A percentile compares a stretch with the other conserved stretches of the same genome.
Conservation (phyloP, 805 yeast species). For the Wickerhamiella nectarea region DNA sequence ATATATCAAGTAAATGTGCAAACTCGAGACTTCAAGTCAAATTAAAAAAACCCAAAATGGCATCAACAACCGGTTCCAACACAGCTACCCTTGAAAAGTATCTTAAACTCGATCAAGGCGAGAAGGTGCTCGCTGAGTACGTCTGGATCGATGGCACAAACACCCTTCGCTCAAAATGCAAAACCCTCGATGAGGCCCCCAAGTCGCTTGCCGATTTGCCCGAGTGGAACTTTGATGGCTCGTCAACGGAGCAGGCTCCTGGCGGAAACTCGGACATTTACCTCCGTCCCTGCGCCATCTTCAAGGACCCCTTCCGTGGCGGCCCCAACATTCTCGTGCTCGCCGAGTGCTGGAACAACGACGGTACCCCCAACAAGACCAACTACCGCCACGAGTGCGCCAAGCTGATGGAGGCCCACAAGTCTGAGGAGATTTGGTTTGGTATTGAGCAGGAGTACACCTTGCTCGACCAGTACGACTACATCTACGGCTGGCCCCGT, state of each 20-base stretch:
- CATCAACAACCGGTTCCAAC: slow-evolving; percentile 29
- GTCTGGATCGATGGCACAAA: slow-evolving; percentile 96
- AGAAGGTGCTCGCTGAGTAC: slow-evolving; percentile 85
- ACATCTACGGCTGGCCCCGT: slow-evolving; percentile 97
- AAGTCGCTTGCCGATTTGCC: slow-evolving; percentile 74
- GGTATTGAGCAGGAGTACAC: slow-evolving; percentile 99
- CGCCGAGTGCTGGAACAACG: slow-evolving; percentile 95
- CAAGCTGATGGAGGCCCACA: slow-evolving; percentile 87
- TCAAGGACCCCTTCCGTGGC: slow-evolving; percentile 94
- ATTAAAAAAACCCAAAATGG: neutral
- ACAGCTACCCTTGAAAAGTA: slow-evolving; percentile 72
- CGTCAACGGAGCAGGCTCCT: slow-evolving; percentile 97
- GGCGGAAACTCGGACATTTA: slow-evolving; percentile 94
- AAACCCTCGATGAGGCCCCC: slow-evolving; percentile 61
- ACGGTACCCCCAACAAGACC: slow-evolving; percentile 97
- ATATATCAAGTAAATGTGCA: neutral
- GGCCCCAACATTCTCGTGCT: slow-evolving; percentile 94
- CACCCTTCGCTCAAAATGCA: slow-evolving; percentile 84
- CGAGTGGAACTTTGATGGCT: slow-evolving; percentile 99
- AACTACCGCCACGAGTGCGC: slow-evolving; percentile 97
- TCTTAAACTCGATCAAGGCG: slow-evolving; percentile 69
- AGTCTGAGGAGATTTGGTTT: slow-evolving; percentile 78
- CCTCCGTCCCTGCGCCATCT: slow-evolving; percentile 87
- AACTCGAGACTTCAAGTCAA: neutral
- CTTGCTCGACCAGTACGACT: slow-evolving; percentile 76